These are phyloP conservation scores for Tuber aestivum DNA, from an alignment of 495 filamentous ascomycete genomes.

Conservation along the genomic window DNA sequence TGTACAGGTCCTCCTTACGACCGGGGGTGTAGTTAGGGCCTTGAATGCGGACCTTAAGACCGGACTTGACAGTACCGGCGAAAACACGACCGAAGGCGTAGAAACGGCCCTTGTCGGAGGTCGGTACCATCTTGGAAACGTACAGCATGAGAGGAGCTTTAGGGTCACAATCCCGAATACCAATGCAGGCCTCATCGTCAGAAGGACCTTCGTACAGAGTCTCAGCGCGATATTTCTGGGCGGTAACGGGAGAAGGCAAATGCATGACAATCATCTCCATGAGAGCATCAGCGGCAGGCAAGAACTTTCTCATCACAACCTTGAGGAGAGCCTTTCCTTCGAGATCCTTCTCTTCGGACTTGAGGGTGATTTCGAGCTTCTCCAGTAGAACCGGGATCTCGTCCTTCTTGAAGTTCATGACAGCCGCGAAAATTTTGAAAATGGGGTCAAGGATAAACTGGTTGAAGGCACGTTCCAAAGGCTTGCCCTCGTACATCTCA, in stretches of 20 bases:
- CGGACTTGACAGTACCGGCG: conserved; percentile 91
- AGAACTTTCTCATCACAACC: conserved; percentile 95
- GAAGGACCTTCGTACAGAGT: conserved; percentile 95
- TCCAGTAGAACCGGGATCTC: conserved; percentile 73
- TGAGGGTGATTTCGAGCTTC: conserved; percentile 90
- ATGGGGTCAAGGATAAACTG: conserved; percentile 98
- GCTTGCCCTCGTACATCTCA: conserved; percentile 70
- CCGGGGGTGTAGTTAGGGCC: conserved; percentile 97
- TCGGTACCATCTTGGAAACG: conserved; percentile 99
- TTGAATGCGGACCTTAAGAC: conserved; percentile 99
- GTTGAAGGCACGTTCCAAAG: conserved; percentile 96
- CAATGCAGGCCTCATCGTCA: conserved; percentile 86
- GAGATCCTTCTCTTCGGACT: conserved; percentile 78
- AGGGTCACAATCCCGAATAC: conserved; percentile 95
- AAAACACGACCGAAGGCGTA: conserved; percentile 99
- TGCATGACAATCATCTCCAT: conserved; percentile 99
- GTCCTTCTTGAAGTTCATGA: conserved; percentile 99
- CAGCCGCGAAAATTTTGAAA: conserved; percentile 90
- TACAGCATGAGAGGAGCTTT: conserved; percentile 99
- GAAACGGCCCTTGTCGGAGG: conserved; percentile 99
- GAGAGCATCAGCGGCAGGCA: conserved; percentile 94
- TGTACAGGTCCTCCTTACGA: conserved; percentile 97
- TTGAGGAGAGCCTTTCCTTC: conserved; percentile 97
- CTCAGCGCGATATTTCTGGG: conserved; percentile 97
- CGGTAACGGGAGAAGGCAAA: conserved; percentile 89